Base-by-base conservation (phyloP, 495 filamentous ascomycete genomes). In the Bacidia gigantensis region DNA sequence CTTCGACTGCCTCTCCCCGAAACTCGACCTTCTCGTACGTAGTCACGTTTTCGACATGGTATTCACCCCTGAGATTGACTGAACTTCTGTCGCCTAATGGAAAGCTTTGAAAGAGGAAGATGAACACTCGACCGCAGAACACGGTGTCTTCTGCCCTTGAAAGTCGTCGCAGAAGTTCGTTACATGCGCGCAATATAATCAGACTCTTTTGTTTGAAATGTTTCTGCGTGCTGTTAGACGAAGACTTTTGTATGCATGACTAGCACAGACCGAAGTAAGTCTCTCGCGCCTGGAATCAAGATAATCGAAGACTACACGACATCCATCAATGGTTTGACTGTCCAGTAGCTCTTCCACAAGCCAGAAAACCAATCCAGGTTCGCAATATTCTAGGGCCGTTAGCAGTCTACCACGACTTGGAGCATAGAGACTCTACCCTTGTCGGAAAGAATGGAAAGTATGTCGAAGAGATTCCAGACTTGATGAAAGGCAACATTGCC, bases 91-190 rank as follows among this genome's bases (percentile, higher is more conserved):
- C 92, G 23, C 89, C 89, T 0, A 97, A 73, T 11, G 92, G 88
- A 60, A 97, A 96, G 64, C 86, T 93, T 65, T 97, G 92, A 65
- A 95, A 97, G 52, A 97, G 78, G 62, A 95, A 99, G 56, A 99
- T 94, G 62, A 95, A 95, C 20, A 99, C 89, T 42, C 90, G 76
- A 32, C 92, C 92, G 64, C 89, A 96, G 65, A 98, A 99, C 2
- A 94, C 89, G 0, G 93, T 87, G 67, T 99, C 93, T 60, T 96
- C 88, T 2, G 92, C 88, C 44, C 94, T 75, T 2, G 92, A 97
- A 2, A 99, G 73, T 50, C 92, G 76, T 45, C 92, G 81, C 9
- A 97, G 77, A 2, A 99, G 75, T 66, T 97, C 93, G 66, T 97
- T 99, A 71, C 93, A 97, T 20, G 85, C 82, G 59, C 92, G 76